Base-by-base conservation (phyloP, 2,329 filamentous ascomycete species). In the Phialophora tarda region DNA sequence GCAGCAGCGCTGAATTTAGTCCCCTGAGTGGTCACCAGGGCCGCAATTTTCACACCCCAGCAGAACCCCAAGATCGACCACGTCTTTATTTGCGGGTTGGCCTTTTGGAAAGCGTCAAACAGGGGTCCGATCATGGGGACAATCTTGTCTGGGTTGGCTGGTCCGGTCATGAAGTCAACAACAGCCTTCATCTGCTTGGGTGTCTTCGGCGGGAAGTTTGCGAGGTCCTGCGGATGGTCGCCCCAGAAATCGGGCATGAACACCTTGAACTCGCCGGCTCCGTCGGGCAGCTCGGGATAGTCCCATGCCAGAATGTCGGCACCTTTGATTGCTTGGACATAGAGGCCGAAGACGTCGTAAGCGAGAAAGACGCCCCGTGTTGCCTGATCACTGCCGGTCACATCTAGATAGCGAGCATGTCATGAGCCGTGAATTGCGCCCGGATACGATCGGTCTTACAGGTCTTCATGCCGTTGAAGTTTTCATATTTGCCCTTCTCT, bases 1-100 rank as follows among this genome's bases (percentile, higher is more conserved):
- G 81, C 83, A 7, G 80, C 82, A 21, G 78, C 82, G 73, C 82
- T 83, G 51, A 56, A 63, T 30, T 58, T 63, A 74, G 84, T 88
- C 48, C 78, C 79, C 47, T 79, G 75, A 11, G 80, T 79, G 28
- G 85, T 85, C 30, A 81, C 75, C 38, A 82, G 66, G 14, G 79
- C 77, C 3, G 77, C 76, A 3, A 82, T 68, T 74, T 81, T 63
- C 26, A 63, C 60, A 11, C 60, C 60, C 60, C 60, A 63, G 32
- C 60, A 63, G 51, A 63, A 63, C 6, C 60, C 60, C 21, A 63
- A 21, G 1, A 57, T 55, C 24, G 60, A 23, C 60, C 60, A 63
- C 3, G 21, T 56, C 30, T 23, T 63, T 21, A 63, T 63, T n/a
- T 56, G 30, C 14, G 60, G 60, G 51, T 53, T 63, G n/a, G 26